A percentile compares a stretch with the other conserved stretches of the same genome.
Evolutionary conservation across 1,284 basidiomycete species (phyloP).

Genomic region (Microbotryum saponariae): DNA sequence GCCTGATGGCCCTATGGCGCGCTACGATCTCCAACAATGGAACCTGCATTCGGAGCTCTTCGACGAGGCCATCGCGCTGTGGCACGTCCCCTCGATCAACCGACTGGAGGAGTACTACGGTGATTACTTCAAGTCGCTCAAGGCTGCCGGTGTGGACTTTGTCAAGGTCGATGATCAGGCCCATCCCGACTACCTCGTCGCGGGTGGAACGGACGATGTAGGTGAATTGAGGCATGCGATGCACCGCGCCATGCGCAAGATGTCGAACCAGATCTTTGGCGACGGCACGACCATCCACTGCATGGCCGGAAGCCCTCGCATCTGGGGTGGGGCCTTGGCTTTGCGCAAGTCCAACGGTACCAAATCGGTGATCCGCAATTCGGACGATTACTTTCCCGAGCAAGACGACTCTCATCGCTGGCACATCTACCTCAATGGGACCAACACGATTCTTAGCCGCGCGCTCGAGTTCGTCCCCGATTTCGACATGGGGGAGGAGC

Average conservation of each 20-base stretch:
- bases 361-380: conserved; percentile 20
- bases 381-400: conserved; percentile 38
- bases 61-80: neutral
- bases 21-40: conserved; percentile 14
- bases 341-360: neutral
- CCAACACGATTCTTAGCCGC: conserved; percentile 27
- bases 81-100: conserved; percentile 23
- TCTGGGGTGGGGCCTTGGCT: conserved; percentile 16
- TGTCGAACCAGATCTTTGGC: conserved; percentile 34
- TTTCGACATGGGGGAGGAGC: conserved; percentile 37
- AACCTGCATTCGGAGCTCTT: conserved; percentile 2
- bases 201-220: conserved; percentile 2
- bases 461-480: conserved; percentile 32
- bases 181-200: conserved; percentile 23
- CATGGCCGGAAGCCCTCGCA: conserved; percentile 34
- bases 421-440: conserved; percentile 35
- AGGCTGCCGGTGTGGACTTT: conserved; percentile 35
- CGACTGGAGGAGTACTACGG: conserved; percentile 33
- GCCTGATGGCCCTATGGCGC: conserved; percentile 17
- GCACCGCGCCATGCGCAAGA: conserved; percentile 24
- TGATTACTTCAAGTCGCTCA: conserved; percentile 34
- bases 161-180: conserved; percentile 40
- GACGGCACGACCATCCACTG: conserved; percentile 35
- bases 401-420: conserved; percentile 36
- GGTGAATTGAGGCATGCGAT: conserved; percentile 18